Evolutionary conservation across 768 basidiomycete species (phyloP).

Genomic region (Astraeus odoratus): DNA sequence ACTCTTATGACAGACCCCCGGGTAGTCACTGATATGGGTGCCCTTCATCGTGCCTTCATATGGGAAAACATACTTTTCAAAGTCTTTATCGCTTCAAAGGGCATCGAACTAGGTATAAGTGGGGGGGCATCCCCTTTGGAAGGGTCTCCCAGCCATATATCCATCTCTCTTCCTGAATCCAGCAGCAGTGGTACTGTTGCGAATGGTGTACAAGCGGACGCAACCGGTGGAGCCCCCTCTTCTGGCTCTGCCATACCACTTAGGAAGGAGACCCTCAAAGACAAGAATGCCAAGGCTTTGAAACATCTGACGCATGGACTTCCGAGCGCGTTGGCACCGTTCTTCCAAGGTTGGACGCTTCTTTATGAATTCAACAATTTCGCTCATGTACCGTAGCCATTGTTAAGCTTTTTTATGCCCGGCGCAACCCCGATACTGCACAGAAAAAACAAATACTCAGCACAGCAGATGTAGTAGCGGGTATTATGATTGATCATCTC

Average conservation of each 20-base stretch:
- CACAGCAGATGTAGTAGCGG: slow-evolving; percentile 63
- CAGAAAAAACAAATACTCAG: slow-evolving; percentile 75
- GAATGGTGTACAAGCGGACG: slow-evolving; percentile 22
- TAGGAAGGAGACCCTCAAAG: slow-evolving; percentile 38
- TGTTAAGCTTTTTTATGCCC: slow-evolving; percentile 78
- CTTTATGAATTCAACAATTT: background rate
- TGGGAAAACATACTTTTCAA: slow-evolving; percentile 86
- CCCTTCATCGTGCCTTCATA: slow-evolving; percentile 72
- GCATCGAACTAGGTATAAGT: slow-evolving; percentile 43
- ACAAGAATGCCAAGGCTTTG: slow-evolving; percentile 67
- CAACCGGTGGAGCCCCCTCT: slow-evolving; percentile 15
- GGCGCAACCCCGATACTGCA: slow-evolving; percentile 64
- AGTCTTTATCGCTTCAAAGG: slow-evolving; percentile 44
- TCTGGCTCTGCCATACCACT: slow-evolving; percentile 21
- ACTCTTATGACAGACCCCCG: slow-evolving; percentile 61
- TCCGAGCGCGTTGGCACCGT: slow-evolving; percentile 67
- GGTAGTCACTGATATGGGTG: slow-evolving; percentile 66
- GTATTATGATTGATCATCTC: slow-evolving; percentile 68
- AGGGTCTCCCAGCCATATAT: slow-evolving; percentile 39
- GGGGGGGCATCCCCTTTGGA: slow-evolving; percentile 40
- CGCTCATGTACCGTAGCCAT: slow-evolving; percentile 44
- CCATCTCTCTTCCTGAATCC: slow-evolving; percentile 34
- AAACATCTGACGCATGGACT: slow-evolving; percentile 77
- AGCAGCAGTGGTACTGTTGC: slow-evolving; percentile 26
- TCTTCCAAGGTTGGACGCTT: slow-evolving; percentile 69